Percentiles rank a stretch among this genome's conserved stretches.
Conservation (phyloP, 139 green algal species). For the Deuterostichococcus epilithicus region DNA sequence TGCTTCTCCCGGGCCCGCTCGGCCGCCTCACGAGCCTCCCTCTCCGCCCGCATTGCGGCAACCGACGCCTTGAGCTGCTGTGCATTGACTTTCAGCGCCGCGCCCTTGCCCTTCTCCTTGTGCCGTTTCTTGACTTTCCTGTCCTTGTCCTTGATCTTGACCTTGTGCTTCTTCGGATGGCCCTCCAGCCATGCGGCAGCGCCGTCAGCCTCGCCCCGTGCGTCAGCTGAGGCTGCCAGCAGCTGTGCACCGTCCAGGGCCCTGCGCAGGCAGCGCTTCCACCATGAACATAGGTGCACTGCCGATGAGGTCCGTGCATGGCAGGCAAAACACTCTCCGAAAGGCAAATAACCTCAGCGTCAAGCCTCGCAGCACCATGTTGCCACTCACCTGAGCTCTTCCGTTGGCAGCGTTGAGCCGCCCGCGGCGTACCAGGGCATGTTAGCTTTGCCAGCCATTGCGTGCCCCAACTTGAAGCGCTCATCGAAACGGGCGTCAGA, state of each 20-base stretch:
- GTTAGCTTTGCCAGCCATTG: constrained; percentile 30
- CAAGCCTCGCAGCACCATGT: neutral
- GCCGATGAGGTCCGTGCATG: too few species aligned
- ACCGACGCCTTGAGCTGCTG: constrained; percentile 1
- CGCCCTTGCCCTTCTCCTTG: neutral
- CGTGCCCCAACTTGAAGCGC: constrained; percentile 58
- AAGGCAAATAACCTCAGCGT: too few species aligned
- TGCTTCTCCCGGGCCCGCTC: constrained; percentile 31
- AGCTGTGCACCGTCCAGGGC: neutral
- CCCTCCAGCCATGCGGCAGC: neutral
- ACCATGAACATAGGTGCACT: neutral
- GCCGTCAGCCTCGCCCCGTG: neutral
- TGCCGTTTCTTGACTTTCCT: constrained; percentile 20
- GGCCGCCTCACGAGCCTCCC: constrained; percentile 42
- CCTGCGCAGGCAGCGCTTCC: neutral
- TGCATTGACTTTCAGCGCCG: neutral
- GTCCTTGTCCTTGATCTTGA: constrained; percentile 10
- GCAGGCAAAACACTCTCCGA: too few species aligned
- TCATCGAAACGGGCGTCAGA: constrained; percentile 78
- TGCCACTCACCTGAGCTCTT: neutral
- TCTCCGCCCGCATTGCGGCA: constrained; percentile 49
- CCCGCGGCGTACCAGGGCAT: constrained; percentile 43
- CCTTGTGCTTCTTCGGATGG: neutral
- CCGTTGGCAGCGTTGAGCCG: constrained; percentile 1
- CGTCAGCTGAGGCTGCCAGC: neutral